Percentiles rank a stretch among this genome's conserved stretches.
Evolutionary conservation across 257 asterid genomes (phyloP).

Genomic region (Linaria vulgaris): DNA sequence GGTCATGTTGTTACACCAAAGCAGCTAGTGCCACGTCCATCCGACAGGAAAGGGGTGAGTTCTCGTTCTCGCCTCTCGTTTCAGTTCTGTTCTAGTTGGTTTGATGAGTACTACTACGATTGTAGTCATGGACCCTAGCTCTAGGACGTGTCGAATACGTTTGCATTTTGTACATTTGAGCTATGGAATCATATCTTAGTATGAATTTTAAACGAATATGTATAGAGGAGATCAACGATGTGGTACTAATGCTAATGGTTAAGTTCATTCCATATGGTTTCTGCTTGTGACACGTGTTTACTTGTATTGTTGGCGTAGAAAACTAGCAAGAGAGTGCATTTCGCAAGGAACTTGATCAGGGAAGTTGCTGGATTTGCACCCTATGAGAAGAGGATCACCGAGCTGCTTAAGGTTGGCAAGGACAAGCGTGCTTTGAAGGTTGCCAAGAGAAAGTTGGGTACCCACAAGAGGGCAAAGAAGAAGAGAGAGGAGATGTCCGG

Average conservation of each 20-base stretch:
- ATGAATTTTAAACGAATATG: too few species aligned
- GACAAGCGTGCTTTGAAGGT: conserved; percentile 81
- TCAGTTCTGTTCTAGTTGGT: neutral
- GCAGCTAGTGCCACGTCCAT: conserved; percentile 53
- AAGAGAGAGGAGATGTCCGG: conserved; percentile 86
- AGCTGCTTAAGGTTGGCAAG: conserved; percentile 74
- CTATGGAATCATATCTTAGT: too few species aligned
- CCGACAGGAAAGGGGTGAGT: conserved; percentile 53
- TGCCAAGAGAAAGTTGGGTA: conserved; percentile 76
- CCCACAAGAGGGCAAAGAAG: conserved; percentile 81
- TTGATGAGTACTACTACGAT: too few species aligned
- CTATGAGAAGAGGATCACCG: conserved; percentile 74
- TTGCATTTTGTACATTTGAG: neutral
- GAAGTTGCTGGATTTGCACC: conserved; percentile 85
- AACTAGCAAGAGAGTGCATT: conserved; percentile 71
- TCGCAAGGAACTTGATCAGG: conserved; percentile 59
- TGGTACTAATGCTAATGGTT: too few species aligned
- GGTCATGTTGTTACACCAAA: conserved; percentile 52
- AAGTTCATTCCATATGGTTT: neutral
- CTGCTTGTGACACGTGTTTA: neutral
- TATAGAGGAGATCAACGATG: too few species aligned
- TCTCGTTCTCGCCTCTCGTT: neutral
- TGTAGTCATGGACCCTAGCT: too few species aligned
- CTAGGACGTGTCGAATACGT: neutral
- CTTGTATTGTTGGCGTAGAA: conserved; percentile 36